These are phyloP conservation scores for Coriaria nepalensis DNA, from an alignment of 306 rosid species.

Conservation along the genomic window DNA sequence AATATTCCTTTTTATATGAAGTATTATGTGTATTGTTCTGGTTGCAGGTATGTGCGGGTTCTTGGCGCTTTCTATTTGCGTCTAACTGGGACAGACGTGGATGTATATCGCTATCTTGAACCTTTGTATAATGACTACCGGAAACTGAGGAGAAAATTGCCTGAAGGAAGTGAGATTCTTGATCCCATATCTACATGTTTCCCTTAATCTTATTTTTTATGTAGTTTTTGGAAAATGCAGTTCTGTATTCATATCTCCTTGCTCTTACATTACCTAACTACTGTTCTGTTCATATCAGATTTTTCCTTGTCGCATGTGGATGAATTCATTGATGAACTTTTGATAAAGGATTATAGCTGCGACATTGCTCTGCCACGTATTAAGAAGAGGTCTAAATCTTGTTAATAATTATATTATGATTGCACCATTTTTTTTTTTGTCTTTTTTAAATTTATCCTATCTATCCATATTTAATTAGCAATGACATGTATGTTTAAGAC, in stretches of 20 bases:
- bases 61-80: conserved; percentile 95
- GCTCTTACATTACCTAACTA: conserved; percentile 1
- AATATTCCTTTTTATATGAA: neutral
- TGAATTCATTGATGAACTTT: conserved; percentile 94
- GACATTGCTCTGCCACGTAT: conserved; percentile 91
- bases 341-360: conserved; percentile 75
- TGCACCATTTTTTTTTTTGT: neutral
- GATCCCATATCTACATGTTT: neutral
- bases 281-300: conserved; percentile 29
- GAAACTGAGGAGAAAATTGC: conserved; percentile 48
- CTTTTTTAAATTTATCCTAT: neutral
- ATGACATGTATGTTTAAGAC: neutral
- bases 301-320: conserved; percentile 80
- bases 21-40: neutral
- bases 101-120: conserved; percentile 77
- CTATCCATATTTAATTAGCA: no score
- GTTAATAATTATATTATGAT: neutral
- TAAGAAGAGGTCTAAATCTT: conserved; percentile 50
- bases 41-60: conserved; percentile 63
- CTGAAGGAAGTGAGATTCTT: conserved; percentile 68
- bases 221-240: neutral
- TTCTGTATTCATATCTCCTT: neutral
- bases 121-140: conserved; percentile 84
- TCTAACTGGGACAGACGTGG: conserved; percentile 74
- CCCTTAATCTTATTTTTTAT: neutral